Evolutionary conservation across 78 protist genomes (phyloP).

Genomic region (slime mould (Dictyostelium discoideum)): DNA sequence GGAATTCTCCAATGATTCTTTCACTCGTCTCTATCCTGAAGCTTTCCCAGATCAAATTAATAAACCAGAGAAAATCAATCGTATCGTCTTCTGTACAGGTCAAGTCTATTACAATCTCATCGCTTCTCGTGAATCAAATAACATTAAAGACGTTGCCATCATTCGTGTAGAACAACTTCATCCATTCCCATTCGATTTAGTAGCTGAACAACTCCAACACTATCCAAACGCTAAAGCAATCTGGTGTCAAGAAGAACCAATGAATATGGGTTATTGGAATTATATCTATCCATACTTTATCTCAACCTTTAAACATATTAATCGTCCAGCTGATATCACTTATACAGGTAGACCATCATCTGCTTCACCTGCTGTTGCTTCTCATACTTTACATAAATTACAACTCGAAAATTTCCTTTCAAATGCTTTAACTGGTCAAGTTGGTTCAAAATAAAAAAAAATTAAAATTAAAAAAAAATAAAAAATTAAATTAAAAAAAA

Average conservation of each 20-base stretch:
- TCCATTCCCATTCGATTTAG: conserved; percentile 97
- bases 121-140: conserved; percentile 63
- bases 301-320: conserved; percentile 32
- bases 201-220: conserved; percentile 50
- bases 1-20: conserved; percentile 72
- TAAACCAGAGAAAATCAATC: conserved; percentile 77
- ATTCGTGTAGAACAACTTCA: conserved; percentile 94
- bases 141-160: conserved; percentile 89
- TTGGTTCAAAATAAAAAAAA: background rate
- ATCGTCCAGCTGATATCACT: conserved; percentile 57
- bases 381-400: conserved; percentile 44
- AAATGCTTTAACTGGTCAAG: conserved; percentile 51
- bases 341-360: conserved; percentile 86
- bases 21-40: conserved; percentile 73
- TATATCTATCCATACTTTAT: conserved; percentile 50
- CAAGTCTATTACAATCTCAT: conserved; percentile 89
- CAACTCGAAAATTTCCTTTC: conserved; percentile 46
- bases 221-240: conserved; percentile 81
- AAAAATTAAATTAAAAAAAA: no score
- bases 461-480: no score
- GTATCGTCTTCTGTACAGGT: conserved; percentile 95
- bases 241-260: conserved; percentile 97
- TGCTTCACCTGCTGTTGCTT: conserved; percentile 91
- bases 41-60: conserved; percentile 56
- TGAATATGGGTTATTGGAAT: conserved; percentile 94